phyloP scores from a whole-genome alignment of 2,329 filamentous ascomycete species.

The Fusarium temperatum region DNA sequence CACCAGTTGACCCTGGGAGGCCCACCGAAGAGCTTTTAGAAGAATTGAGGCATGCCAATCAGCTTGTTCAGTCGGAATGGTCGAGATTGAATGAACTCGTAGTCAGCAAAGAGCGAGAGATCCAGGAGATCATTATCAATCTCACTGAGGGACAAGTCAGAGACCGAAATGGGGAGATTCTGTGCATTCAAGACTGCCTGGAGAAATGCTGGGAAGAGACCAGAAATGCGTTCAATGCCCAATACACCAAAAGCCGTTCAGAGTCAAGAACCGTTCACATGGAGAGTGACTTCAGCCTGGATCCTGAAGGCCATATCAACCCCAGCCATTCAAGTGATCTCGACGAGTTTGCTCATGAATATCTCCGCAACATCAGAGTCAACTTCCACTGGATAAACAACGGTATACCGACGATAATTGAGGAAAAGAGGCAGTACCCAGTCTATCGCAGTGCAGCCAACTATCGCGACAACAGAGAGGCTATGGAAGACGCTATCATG shows the following conservation, averaged over 20 bases:
- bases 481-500: not conserved
- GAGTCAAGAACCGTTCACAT: not conserved
- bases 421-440: not conserved
- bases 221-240: constrained; percentile 13
- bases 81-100: constrained; percentile 2
- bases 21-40: not conserved
- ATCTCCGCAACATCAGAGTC: constrained; percentile 8
- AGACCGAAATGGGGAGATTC: not conserved
- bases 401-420: not conserved
- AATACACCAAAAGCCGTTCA: constrained; percentile 11
- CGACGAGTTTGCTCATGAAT: constrained; percentile 30
- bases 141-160: not conserved
- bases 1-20: constrained; percentile 21
- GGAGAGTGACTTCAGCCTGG: constrained; percentile 21
- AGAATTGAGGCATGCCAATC: not conserved
- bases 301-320: constrained; percentile 14
- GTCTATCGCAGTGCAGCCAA: constrained; percentile 37
- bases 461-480: not conserved
- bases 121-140: constrained; percentile 16
- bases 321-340: constrained; percentile 26
- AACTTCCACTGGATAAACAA: not conserved
- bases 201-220: constrained; percentile 12
- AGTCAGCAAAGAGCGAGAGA: constrained; percentile 7
- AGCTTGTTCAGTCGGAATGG: constrained; percentile 4
- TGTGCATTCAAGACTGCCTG: constrained; percentile 9